Base-by-base conservation (phyloP, 345 rosid species). In the Eucalyptus polyanthemos region DNA sequence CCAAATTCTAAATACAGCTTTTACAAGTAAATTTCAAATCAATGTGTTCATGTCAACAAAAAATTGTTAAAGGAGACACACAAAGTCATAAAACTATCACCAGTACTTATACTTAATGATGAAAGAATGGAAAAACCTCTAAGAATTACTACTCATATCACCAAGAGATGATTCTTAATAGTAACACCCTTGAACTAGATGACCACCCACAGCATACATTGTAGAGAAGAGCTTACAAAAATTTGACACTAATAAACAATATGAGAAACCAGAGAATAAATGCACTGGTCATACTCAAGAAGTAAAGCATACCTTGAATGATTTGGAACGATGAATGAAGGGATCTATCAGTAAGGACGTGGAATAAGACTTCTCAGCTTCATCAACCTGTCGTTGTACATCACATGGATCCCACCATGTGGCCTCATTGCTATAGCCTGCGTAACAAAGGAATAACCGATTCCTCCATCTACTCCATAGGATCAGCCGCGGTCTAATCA, bases 371-470 rank as follows among this genome's bases (percentile, higher is more conserved):
- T 92, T 93, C 91, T 96, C 94, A 7, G 99, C 97, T 25, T 93
- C 94, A 86, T 95, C 94, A 88, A 97, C 99, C 97, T 96, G 94
- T 85, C 88, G 92, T 93, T 96, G 67, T 95, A 94, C 50, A 95
- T 90, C 88, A 89, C 45, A 91, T 97, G 99, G 91, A 95, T 91
- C 37, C 98, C 99, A 83, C 97, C 97, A 86, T 91, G 94, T 9
- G 97, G 97, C 67, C 95, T 93, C 90, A 95, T 91, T 86, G 93
- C 93, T 51, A 96, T 91, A 69, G 98, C 98, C 96, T 95, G 93
- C 92, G 93, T 72, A 86, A 56, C 89, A 25, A 50, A 72, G 56
- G 87, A 89, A 86, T 72, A 88, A 50, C 47, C 56, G 6, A 45
- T 22, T 60, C 45, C 44, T 58, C 88, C n/a, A 50, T 86, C 88